Evolutionary conservation across 257 asterid genomes (phyloP), one percentile per base, ranked within the genome.

Genomic region (Plantago ovata): DNA sequence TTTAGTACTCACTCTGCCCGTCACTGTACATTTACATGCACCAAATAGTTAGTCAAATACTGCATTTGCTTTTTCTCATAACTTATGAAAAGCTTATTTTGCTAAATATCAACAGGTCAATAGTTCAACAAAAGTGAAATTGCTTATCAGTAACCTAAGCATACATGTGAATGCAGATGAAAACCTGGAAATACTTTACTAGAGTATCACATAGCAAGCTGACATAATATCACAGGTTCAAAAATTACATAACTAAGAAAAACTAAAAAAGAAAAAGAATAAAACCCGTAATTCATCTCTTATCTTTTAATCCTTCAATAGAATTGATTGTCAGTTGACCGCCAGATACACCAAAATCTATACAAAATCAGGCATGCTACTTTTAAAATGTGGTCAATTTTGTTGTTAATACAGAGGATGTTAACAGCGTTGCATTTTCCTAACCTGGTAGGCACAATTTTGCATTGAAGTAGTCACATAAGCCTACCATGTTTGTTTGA

Each of bases 1-100:
- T 63, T 90, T 87, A 0, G 96, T 91, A 7, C 88, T 87, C 76
- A 91, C 96, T 38, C 94, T 65, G n/a, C 92, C 96, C 10, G 91
- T 83, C 66, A 84, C 96, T 82, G 73, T 68, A 46, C 63, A 43
- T 12, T 49, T 19, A 24, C 13, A 36, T 48, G 55, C 15, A 52
- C 10, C 11, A 50, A 1, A 11, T 20, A 20, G 20, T 20, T 6
- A 50, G 10, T 50, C 56, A 13, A 22, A 45, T 20, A 20, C 15
- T 18, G 18, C 23, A 4, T 2, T 5, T 9, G 23, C 22, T 46
- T 10, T 16, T 46, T 46, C 23, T 44, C 23, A 42, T 42, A 42
- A 42, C 13, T 10, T 41, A 44, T 14, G 23, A 49, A 21, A 49
- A 49, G 13, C 21, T 13, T 20, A 6, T 18, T 20, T 19, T 18